phyloP scores from a whole-genome alignment of 2,329 filamentous ascomycete species.

The Lasiodiplodia gonubiensis region DNA sequence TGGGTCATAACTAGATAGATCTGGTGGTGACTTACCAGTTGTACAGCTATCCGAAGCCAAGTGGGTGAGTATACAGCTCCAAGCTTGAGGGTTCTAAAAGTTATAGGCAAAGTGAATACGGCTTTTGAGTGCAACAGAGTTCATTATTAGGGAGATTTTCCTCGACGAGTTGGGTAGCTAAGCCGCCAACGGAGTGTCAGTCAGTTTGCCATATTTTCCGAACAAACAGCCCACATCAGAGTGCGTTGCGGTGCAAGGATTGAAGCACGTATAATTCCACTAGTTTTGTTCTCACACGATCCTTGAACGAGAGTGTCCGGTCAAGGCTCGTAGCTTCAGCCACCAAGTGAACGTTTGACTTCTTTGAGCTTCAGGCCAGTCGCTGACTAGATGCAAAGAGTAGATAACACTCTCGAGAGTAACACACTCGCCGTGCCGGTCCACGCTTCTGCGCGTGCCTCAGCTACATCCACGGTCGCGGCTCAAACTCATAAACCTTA shows the following conservation, averaged over 20 bases:
- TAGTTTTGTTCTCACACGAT: background rate
- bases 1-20: too few species aligned
- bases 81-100: background rate
- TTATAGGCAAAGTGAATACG: background rate
- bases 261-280: background rate
- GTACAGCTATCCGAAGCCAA: too few species aligned
- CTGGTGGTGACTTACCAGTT: too few species aligned
- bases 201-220: background rate
- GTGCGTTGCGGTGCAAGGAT: background rate
- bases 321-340: background rate
- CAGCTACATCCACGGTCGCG: background rate
- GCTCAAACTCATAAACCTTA: background rate
- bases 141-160: background rate
- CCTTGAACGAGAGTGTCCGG: background rate
- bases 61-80: too few species aligned
- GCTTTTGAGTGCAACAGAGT: background rate
- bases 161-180: background rate
- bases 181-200: background rate
- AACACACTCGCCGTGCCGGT: background rate
- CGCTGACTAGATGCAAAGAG: background rate
- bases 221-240: background rate
- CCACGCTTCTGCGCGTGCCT: background rate
- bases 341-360: background rate
- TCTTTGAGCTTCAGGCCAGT: background rate
- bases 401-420: background rate